phyloP scores from a whole-genome alignment of 1,284 basidiomycete genomes.

The Pholiota adiposa region DNA sequence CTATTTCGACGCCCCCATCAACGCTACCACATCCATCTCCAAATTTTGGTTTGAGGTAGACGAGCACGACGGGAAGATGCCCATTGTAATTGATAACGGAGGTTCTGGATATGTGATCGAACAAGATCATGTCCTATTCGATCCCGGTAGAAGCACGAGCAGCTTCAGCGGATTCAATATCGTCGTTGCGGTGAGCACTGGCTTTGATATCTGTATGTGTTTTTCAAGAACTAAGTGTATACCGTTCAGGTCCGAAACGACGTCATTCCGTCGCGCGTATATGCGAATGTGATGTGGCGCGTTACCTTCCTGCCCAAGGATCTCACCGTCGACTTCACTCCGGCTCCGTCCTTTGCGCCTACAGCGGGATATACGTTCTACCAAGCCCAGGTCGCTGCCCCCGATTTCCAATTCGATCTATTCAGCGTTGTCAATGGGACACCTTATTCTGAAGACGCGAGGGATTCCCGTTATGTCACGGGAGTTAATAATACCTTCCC shows the following conservation, averaged over 20 bases:
- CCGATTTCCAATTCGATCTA: neutral
- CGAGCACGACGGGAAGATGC: slow-evolving; percentile 19
- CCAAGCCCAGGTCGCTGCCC: neutral
- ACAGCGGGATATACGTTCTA: slow-evolving; percentile 2
- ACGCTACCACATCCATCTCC: slow-evolving; percentile 20
- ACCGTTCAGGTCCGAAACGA: neutral
- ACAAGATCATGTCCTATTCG: slow-evolving; percentile 18
- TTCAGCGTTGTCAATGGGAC: slow-evolving; percentile 4
- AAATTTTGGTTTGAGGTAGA: slow-evolving; percentile 31
- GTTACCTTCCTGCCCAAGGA: neutral
- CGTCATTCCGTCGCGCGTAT: neutral
- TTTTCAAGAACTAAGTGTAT: neutral
- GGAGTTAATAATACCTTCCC: neutral
- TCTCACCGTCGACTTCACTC: neutral
- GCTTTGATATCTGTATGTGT: no score
- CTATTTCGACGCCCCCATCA: slow-evolving; percentile 23
- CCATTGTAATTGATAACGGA: slow-evolving; percentile 20
- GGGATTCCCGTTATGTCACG: neutral
- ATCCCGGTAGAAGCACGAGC: neutral
- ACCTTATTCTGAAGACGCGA: neutral
- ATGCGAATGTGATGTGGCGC: slow-evolving; percentile 6
- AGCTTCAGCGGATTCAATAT: neutral
- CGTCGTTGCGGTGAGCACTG: neutral
- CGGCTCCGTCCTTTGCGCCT: neutral
- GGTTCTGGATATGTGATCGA: slow-evolving; percentile 22